Base-by-base conservation (phyloP, 495 filamentous ascomycete species). In the Hyaloscypha hepaticicola region DNA sequence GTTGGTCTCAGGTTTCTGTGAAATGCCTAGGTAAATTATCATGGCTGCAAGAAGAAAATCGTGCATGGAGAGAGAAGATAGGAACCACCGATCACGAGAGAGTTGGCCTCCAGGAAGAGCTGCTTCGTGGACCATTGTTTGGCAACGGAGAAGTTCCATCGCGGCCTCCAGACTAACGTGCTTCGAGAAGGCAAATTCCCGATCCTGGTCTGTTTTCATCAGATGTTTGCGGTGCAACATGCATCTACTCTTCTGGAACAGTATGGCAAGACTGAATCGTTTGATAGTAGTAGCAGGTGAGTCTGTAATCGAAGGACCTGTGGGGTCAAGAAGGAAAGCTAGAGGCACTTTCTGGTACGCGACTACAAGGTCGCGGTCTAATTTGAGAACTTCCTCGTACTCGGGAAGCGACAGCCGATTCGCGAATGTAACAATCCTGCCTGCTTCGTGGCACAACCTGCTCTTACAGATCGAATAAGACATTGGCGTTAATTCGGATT, bases 201-300 rank as follows among this genome's bases (percentile, higher is more conserved):
- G 80, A 65, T 85, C 82, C 31, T 77, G 76, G 9, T 81, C 76
- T 5, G 78, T 78, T 63, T 85, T 80, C 22, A 78, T 80, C 25
- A 92, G 77, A 72, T 89, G 93, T 56, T 85, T 83, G 5, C 90
- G 84, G 70, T 94, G 91, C 28, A 93, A 77, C 16, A 93, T 85
- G 53, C 86, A 88, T 29, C 89, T 82, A n/a, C 82, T 78, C 69
- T 91, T 92, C 63, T 90, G 83, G 69, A 89, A 92, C 19, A 92
- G 75, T 5, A 92, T 72, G 14, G 87, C 85, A n/a, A 93, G 74
- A 1, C 83, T 87, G 66, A 87, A 88, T 2, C 90, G 83, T 63
- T 88, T 85, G 71, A 90, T 87, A 60, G 92, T 85, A 4, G 86
- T 67, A 6, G 82, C 77, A 3, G 86, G 80, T 2, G 87, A 77